Evolutionary conservation across 2,329 filamentous ascomycete genomes (phyloP).

Genomic region (Alternaria arbusti): DNA sequence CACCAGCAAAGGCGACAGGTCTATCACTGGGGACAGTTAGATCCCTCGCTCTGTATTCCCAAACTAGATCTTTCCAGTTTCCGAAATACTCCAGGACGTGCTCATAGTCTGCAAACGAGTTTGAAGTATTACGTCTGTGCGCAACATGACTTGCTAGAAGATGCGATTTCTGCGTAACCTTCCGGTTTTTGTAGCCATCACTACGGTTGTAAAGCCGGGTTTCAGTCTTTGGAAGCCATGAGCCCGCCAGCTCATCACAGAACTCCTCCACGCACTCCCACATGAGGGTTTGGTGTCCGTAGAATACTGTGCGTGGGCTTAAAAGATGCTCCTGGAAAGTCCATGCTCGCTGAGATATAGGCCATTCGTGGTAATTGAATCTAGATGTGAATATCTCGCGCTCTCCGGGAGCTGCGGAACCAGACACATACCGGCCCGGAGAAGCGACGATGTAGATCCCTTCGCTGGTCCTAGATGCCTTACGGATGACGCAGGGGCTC

Average conservation of each 20-base stretch:
- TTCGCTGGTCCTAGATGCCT: background rate
- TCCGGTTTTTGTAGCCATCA: background rate
- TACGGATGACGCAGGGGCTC: background rate
- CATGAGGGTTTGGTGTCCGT: background rate
- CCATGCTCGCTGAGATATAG: background rate
- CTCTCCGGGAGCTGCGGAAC: no score
- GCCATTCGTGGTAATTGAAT: background rate
- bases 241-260: background rate
- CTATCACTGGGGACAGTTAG: background rate
- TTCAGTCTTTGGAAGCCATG: background rate
- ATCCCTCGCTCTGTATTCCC: background rate
- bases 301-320: background rate
- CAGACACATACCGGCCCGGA: background rate
- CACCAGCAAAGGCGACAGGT: background rate
- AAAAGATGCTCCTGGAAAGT: background rate
- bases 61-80: background rate
- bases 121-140: background rate
- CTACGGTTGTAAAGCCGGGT: background rate
- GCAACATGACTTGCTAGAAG: background rate
- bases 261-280: background rate
- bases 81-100: fast-evolving
- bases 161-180: background rate
- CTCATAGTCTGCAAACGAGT: background rate
- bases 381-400: background rate
- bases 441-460: background rate